A percentile compares a stretch with the other conserved stretches of the same genome.
These are phyloP conservation scores for Penicillium sp. DNA, from an alignment of 2,329 filamentous ascomycete genomes.

Conservation along the genomic window DNA sequence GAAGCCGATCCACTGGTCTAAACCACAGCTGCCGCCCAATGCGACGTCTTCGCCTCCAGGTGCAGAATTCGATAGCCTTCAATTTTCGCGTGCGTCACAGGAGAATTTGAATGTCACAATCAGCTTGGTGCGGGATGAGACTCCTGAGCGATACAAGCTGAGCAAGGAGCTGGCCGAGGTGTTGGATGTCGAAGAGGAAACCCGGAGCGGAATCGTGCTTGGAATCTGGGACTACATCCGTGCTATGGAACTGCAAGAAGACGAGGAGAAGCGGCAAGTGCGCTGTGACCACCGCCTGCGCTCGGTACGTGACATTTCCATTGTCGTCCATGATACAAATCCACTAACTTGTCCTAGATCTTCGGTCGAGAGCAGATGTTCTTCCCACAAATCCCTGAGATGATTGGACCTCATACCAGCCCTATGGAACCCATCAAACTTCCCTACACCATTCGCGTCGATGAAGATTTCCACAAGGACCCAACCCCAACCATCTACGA, in stretches of 20 bases:
- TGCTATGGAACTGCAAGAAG: conserved; percentile 78
- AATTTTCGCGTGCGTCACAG: conserved; percentile 87
- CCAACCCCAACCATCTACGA: conserved; percentile 84
- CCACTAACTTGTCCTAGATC: conserved; percentile 50
- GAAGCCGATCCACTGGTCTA: conserved; percentile 73
- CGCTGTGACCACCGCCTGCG: conserved; percentile 80
- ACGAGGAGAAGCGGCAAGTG: conserved; percentile 90
- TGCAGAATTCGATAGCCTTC: conserved; percentile 81
- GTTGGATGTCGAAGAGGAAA: conserved; percentile 80
- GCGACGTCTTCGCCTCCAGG: conserved; percentile 55
- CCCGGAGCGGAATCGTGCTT: conserved; percentile 80
- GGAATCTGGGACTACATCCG: conserved; percentile 95
- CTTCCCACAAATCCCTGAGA: conserved; percentile 80
- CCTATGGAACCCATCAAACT: conserved; percentile 78
- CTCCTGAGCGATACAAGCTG: conserved; percentile 76
- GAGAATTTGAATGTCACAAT: conserved; percentile 89
- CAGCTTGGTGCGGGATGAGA: conserved; percentile 78
- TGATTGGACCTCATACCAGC: conserved; percentile 71
- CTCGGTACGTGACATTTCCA: conserved; percentile 53
- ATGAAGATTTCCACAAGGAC: conserved; percentile 71
- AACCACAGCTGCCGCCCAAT: conserved; percentile 57
- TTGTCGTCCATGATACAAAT: neutral
- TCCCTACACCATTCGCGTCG: conserved; percentile 88
- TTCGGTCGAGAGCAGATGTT: conserved; percentile 71
- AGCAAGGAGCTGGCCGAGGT: conserved; percentile 76